Evolutionary conservation across 78 protist genomes (phyloP), one percentile per base, ranked within the genome.

Genomic region (Dictyostelium purpureum): DNA sequence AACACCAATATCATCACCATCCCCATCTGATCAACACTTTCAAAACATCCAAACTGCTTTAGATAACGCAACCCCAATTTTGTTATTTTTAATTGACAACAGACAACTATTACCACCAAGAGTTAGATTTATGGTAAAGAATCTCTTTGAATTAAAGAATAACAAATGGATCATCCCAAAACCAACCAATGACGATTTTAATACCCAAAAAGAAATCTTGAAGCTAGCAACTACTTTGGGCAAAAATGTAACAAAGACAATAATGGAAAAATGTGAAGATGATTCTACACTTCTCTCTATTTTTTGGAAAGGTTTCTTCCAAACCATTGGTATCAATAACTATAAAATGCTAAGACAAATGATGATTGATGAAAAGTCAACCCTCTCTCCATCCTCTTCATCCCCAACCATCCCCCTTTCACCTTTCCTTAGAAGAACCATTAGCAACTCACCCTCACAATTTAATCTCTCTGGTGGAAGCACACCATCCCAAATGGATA

Each of bases 71-170:
- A 51, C 80, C 21, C 42, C 33, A 59, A 28, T 59, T 38, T 40
- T 31, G 5, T 65, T 54, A 69, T 65, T 52, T 51, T 57, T 81
- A 37, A 31, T 73, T 26, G 89, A 69, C 19, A 81, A 69, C 24
- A 67, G 59, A 73, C 35, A 37, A 14, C 11, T 45, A 0, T n/a
- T 83, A 18, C 90, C 79, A 28, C 90, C 90, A 42, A 67, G 77
- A 35, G 42, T 75, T 7, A 67, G 90, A 83, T 83, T 69, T 59
- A 83, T 83, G 90, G 26, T 83, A 19, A 83, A 83, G 73, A 83
- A 83, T 43, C 67, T 83, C 7, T 69, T 83, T 19, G 90, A 83
- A 75, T 35, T 83, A 6, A 79, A 79, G 28, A 79, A 79, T 12
- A 79, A 79, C 31, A 33, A 57, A 16, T 79, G 88, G 88, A 45